phyloP scores from a whole-genome alignment of 2,329 filamentous ascomycete genomes.

The Harringtonia lauricola region DNA sequence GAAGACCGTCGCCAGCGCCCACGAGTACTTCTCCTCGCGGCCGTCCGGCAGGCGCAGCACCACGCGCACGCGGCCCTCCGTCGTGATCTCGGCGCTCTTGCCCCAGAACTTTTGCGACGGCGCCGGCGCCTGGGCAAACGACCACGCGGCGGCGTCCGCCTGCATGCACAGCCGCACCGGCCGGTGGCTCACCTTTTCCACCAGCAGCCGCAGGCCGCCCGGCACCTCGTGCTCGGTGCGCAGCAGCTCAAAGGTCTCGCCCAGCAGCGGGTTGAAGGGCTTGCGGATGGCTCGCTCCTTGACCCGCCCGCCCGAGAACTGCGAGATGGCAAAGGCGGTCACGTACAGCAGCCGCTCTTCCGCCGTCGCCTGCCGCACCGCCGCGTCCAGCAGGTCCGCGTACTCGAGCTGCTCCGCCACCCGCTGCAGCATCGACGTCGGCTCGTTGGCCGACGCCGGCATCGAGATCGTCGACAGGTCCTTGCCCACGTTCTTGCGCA shows the following conservation, averaged over 20 bases:
- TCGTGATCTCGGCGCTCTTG: constrained; percentile 89
- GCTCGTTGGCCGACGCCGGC: constrained; percentile 95
- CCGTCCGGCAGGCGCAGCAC: constrained; percentile 52
- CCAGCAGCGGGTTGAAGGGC: constrained; percentile 93
- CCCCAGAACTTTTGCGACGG: constrained; percentile 98
- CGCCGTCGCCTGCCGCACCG: constrained; percentile 48
- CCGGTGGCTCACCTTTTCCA: constrained; percentile 89
- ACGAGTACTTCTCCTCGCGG: constrained; percentile 75
- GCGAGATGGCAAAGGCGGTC: constrained; percentile 80
- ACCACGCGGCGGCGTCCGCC: constrained; percentile 79
- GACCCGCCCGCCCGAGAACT: constrained; percentile 69
- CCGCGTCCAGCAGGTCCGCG: constrained; percentile 68
- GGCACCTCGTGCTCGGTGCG: constrained; percentile 65
- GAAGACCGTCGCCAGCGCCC: constrained; percentile 81
- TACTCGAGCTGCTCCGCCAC: constrained; percentile 89
- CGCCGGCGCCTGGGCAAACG: constrained; percentile 73
- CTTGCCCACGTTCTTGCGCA: constrained; percentile 96
- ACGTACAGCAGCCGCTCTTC: constrained; percentile 72
- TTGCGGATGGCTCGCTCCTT: constrained; percentile 91
- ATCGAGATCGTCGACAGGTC: constrained; percentile 94
- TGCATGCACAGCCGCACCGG: constrained; percentile 90
- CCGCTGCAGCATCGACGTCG: constrained; percentile 76
- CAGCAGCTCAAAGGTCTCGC: constrained; percentile 89
- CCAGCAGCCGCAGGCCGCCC: constrained; percentile 82
- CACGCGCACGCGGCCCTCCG: constrained; percentile 75